These are phyloP conservation scores for Jamesozyma jinghongensis DNA, from an alignment of 805 yeast genomes.

Conservation along the genomic window DNA sequence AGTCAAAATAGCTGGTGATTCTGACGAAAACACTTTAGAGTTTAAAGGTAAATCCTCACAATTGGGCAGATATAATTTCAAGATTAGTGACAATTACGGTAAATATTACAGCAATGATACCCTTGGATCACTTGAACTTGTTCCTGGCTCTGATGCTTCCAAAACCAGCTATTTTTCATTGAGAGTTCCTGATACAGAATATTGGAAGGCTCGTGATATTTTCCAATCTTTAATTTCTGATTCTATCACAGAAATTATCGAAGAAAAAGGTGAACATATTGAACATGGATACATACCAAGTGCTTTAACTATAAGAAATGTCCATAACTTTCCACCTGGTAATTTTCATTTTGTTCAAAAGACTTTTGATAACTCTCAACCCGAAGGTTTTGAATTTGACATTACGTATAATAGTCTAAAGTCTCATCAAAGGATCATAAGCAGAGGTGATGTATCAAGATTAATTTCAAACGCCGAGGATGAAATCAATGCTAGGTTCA, in stretches of 20 bases:
- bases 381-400: slow-evolving; percentile 54
- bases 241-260: slow-evolving; percentile 41
- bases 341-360: slow-evolving; percentile 75
- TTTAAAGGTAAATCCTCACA: slow-evolving; percentile 50
- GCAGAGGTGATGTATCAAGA: slow-evolving; percentile 13
- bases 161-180: slow-evolving; percentile 59
- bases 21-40: slow-evolving; percentile 12
- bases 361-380: slow-evolving; percentile 48
- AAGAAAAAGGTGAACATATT: slow-evolving; percentile 10
- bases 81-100: slow-evolving; percentile 47
- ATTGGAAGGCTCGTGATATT: slow-evolving; percentile 74
- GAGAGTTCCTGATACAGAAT: slow-evolving; percentile 57
- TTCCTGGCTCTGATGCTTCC: slow-evolving; percentile 44
- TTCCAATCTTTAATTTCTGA: slow-evolving; percentile 64
- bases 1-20: slow-evolving; percentile 7
- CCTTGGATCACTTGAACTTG: slow-evolving; percentile 20
- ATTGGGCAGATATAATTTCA: slow-evolving; percentile 57
- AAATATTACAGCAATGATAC: slow-evolving; percentile 21
- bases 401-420: slow-evolving; percentile 46
- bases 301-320: slow-evolving; percentile 46
- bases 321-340: slow-evolving; percentile 50
- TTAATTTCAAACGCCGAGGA: slow-evolving; percentile 16
- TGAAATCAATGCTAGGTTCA: slow-evolving; percentile 36
- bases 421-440: slow-evolving; percentile 33
- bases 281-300: slow-evolving; percentile 33